Evolutionary conservation across 208 protist species (phyloP), one percentile per base, ranked within the genome.

Genomic region (Endotrypanum monterogeii): DNA sequence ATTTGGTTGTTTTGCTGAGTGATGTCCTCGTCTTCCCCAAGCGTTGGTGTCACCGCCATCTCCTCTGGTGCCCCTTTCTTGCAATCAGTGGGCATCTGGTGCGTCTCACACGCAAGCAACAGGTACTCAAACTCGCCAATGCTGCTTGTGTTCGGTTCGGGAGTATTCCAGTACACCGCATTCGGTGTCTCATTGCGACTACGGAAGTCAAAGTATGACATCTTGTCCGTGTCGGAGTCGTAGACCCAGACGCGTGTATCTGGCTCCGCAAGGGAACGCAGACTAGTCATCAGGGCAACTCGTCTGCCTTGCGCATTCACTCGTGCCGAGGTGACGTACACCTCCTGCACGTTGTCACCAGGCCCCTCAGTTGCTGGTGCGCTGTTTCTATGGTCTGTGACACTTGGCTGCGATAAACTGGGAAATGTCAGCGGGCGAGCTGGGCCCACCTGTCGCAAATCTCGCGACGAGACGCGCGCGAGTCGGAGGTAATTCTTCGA

Each of bases 181-280:
- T 92, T 84, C 0, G 91, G 94, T 41, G 93, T 81, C 74, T 96
- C 90, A 9, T 86, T 85, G 23, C 87, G 84, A 7, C 55, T 50
- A 18, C 87, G 71, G 74, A 97, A 97, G 78, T 97, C 93, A 73
- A 89, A 95, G 76, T 58, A 88, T 20, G 74, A 84, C 54, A 92
- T 86, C 62, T 90, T 87, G 75, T 97, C 93, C 3, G 85, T 96
- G 82, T 97, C 93, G n/a, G 83, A 83, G 83, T 97, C 89, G 79
- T 93, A 97, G 23, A 97, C 89, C 90, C 91, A 97, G 52, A 97
- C 84, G 46, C 90, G 91, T 65, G 87, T 91, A 74, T 97, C 93
- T 9, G 84, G 83, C 50, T 78, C 54, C 11, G 82, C 82, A 11
- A 87, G 62, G 18, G 78, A 48, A 14, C 83, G 80, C 3, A 84